Conservation (phyloP, 2,329 filamentous ascomycete genomes). For the Teratosphaeria viscida region DNA sequence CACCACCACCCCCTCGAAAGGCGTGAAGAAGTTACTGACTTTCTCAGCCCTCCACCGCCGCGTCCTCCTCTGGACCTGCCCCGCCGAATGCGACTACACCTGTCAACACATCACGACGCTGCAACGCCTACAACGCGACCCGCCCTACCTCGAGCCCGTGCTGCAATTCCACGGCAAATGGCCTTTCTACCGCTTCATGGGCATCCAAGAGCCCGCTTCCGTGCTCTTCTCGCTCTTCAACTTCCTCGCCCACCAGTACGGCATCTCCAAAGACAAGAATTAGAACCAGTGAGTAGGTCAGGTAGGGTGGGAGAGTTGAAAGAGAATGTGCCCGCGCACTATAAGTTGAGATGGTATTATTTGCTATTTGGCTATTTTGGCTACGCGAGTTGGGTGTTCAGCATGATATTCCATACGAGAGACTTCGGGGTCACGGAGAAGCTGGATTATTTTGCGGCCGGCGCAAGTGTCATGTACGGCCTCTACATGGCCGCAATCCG, state of each 20-base stretch:
- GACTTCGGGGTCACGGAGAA: constrained; percentile 83
- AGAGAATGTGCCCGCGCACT: constrained; percentile 57
- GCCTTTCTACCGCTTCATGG: constrained; percentile 84
- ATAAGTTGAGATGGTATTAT: constrained; percentile 73
- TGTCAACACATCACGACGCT: constrained; percentile 89
- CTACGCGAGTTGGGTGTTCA: constrained; percentile 74
- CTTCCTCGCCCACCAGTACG: constrained; percentile 71
- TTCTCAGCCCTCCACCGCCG: constrained; percentile 66
- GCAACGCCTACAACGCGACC: constrained; percentile 53
- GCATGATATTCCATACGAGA: constrained; percentile 82
- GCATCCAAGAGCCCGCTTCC: constrained; percentile 89
- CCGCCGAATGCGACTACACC: constrained; percentile 91
- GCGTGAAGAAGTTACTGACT: not conserved
- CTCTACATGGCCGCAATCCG: constrained; percentile 76
- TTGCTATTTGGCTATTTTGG: constrained; percentile 69
- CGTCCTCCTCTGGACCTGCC: constrained; percentile 84
- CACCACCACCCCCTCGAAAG: not conserved
- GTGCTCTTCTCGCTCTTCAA: constrained; percentile 92
- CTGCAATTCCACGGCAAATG: constrained; percentile 98
- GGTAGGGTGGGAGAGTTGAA: too few species aligned
- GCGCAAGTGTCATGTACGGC: constrained; percentile 81
- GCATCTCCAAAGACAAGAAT: constrained; percentile 60
- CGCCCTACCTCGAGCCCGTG: constrained; percentile 54
- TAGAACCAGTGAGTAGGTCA: too few species aligned
- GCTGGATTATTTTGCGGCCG: constrained; percentile 91